phyloP scores from a whole-genome alignment of 2,329 filamentous ascomycete species.

The Epichloe brachyelytri region DNA sequence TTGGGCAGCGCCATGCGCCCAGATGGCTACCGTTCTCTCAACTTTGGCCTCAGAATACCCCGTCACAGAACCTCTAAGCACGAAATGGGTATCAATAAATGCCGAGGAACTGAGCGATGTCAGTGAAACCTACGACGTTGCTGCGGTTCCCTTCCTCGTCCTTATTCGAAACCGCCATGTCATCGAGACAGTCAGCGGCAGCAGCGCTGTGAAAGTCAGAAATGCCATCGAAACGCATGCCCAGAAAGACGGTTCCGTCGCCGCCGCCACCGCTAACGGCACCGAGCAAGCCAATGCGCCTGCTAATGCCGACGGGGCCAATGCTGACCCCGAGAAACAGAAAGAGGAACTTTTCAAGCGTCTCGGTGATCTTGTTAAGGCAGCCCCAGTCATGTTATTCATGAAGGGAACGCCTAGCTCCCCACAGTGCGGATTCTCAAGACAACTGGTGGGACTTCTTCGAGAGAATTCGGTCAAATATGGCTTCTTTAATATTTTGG shows the following conservation, averaged over 20 bases:
- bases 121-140: slow-evolving; percentile 85
- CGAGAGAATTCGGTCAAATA: slow-evolving; percentile 88
- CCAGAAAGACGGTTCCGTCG: slow-evolving; percentile 28
- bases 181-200: slow-evolving; percentile 78
- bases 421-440: slow-evolving; percentile 85
- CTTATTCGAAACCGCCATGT: slow-evolving; percentile 63
- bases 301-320: slow-evolving; percentile 29
- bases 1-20: slow-evolving; percentile 90
- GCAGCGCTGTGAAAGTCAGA: slow-evolving; percentile 75
- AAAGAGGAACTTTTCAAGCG: slow-evolving; percentile 80
- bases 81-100: slow-evolving; percentile 82
- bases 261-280: slow-evolving; percentile 23
- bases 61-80: slow-evolving; percentile 47
- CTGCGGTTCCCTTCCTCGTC: slow-evolving; percentile 85
- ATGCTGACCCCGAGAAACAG: slow-evolving; percentile 39
- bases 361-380: slow-evolving; percentile 76
- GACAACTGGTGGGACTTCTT: slow-evolving; percentile 75
- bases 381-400: slow-evolving; percentile 95
- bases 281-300: slow-evolving; percentile 23
- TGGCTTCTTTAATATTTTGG: slow-evolving; percentile 97
- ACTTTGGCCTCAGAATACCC: slow-evolving; percentile 82
- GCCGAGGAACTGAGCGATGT: slow-evolving; percentile 90
- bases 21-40: slow-evolving; percentile 79
- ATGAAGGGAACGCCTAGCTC: slow-evolving; percentile 91
- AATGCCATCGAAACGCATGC: slow-evolving; percentile 75